phyloP scores from a whole-genome alignment of 345 rosid species.

The Aquilaria sinensis region DNA sequence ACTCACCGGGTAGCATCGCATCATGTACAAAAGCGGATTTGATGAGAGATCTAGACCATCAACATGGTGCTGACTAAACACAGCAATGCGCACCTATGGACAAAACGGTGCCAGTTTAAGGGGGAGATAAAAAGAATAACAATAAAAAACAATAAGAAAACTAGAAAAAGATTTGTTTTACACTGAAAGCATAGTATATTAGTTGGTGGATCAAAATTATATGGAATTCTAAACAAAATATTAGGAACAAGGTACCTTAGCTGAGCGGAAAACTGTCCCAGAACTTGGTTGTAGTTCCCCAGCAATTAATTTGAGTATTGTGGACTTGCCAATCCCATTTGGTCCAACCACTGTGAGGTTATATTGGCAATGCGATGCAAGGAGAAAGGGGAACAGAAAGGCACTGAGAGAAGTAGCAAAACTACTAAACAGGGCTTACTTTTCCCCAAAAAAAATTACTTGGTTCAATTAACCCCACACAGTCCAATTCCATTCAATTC shows the following conservation, averaged over 20 bases:
- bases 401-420: background rate
- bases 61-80: slow-evolving; percentile 97
- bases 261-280: slow-evolving; percentile 96
- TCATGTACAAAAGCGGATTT: slow-evolving; percentile 95
- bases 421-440: too few relatives aligned
- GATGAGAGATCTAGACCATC: slow-evolving; percentile 95
- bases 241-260: slow-evolving; percentile 53
- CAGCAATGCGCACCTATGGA: slow-evolving; percentile 93
- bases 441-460: too few relatives aligned
- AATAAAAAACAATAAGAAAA: too few relatives aligned
- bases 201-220: background rate
- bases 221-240: too few relatives aligned
- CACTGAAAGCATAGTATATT: slow-evolving; percentile 1
- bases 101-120: slow-evolving; percentile 11
- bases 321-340: slow-evolving; percentile 98
- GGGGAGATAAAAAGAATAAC: too few relatives aligned
- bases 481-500: too few relatives aligned
- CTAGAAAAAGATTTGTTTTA: background rate
- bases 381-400: background rate
- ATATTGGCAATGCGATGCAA: background rate
- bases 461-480: too few relatives aligned
- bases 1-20: slow-evolving; percentile 97
- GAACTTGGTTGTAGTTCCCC: slow-evolving; percentile 97
- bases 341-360: slow-evolving; percentile 84
- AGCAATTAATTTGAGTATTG: slow-evolving; percentile 90